phyloP scores from a whole-genome alignment of 345 rosid species.

The Euclidium syriacum region DNA sequence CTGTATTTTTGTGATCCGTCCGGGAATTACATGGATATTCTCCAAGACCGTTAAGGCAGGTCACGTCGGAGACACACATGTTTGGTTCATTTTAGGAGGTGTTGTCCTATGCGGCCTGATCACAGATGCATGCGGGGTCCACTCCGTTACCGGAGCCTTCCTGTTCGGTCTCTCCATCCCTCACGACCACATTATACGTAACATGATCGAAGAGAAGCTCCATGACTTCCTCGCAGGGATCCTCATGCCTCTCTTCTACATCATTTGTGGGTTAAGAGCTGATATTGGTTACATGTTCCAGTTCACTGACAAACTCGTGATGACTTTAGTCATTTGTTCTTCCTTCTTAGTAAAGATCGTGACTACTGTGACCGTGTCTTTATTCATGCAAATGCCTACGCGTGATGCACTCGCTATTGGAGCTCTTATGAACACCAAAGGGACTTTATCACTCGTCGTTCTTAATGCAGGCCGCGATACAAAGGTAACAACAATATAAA shows the following conservation, averaged over 20 bases:
- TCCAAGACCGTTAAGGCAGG: constrained; percentile 23
- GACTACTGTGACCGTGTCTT: constrained; percentile 36
- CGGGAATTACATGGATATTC: constrained; percentile 39
- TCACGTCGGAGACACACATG: constrained; percentile 36
- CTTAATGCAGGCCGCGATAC: constrained; percentile 50
- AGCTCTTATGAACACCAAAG: constrained; percentile 66
- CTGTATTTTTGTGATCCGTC: constrained; percentile 43
- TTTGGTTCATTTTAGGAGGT: constrained; percentile 48
- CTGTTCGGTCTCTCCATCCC: constrained; percentile 63
- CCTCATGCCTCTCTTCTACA: constrained; percentile 49
- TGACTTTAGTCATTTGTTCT: constrained; percentile 11
- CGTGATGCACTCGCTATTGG: constrained; percentile 46
- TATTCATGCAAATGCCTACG: constrained; percentile 24
- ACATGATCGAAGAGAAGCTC: constrained; percentile 38
- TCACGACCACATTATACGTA: constrained; percentile 32
- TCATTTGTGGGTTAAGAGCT: constrained; percentile 38
- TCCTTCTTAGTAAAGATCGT: constrained; percentile 40
- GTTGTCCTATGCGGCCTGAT: constrained; percentile 46
- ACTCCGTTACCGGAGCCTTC: constrained; percentile 63
- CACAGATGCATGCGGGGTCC: constrained; percentile 52
- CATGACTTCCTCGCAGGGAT: constrained; percentile 44
- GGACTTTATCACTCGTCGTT: constrained; percentile 49
- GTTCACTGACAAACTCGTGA: constrained; percentile 20
- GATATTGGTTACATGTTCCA: constrained; percentile 21
- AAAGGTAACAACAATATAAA: constrained; percentile 33